Conservation (phyloP, 176 grass and related monocot genomes). For the Cenchrus fungigraminus region DNA sequence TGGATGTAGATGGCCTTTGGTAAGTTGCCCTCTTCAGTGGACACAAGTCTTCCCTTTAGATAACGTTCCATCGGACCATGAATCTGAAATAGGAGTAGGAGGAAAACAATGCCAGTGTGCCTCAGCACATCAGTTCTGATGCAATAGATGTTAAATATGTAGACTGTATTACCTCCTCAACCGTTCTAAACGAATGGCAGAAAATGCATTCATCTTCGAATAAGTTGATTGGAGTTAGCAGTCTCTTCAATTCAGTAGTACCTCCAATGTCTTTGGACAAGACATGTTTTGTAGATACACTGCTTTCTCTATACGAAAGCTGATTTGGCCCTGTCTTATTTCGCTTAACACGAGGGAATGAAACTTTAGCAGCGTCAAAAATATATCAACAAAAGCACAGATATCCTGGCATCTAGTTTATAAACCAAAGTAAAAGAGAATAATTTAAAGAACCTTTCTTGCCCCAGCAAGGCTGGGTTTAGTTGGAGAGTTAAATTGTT, state of each 20-base stretch:
- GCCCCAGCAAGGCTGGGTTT: not conserved
- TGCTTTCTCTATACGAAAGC: not conserved
- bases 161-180: conserved; percentile 35
- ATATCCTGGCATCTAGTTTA: not conserved
- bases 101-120: conserved; percentile 13
- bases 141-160: not conserved
- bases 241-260: conserved; percentile 12
- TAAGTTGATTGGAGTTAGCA: conserved; percentile 48
- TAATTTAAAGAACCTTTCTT: not conserved
- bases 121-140: not conserved
- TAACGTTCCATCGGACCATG: conserved; percentile 64
- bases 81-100: conserved; percentile 38
- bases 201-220: conserved; percentile 81
- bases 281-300: not conserved
- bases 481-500: not conserved
- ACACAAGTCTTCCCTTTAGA: conserved; percentile 43
- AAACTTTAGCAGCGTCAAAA: not conserved
- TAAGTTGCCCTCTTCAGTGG: conserved; percentile 22
- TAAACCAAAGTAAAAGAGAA: not conserved
- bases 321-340: not conserved
- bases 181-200: conserved; percentile 75
- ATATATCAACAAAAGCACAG: not conserved
- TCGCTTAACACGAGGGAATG: conserved; percentile 9
- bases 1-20: conserved; percentile 59
- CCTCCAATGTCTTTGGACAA: not conserved